Percentiles rank a stretch among this genome's conserved stretches.
Evolutionary conservation across 2,329 filamentous ascomycete genomes (phyloP).

Genomic region (Penicillium crustosum): DNA sequence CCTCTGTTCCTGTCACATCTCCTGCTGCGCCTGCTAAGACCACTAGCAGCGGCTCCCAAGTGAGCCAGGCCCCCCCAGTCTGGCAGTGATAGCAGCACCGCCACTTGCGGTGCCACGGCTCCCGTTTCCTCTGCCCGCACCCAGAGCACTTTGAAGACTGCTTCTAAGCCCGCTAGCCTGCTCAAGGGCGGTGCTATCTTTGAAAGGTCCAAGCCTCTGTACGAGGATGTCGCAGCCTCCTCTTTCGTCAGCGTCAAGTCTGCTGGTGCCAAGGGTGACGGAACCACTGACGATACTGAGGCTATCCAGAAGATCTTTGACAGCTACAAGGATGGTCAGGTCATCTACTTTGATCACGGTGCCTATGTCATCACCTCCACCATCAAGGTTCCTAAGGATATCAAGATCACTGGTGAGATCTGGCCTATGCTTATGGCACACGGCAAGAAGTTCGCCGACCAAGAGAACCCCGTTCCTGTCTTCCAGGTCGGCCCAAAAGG

Average conservation of each 20-base stretch:
- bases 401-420: slow-evolving; percentile 87
- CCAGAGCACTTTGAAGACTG: slow-evolving; percentile 58
- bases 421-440: slow-evolving; percentile 88
- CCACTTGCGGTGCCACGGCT: slow-evolving; percentile 29
- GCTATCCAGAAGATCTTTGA: slow-evolving; percentile 79
- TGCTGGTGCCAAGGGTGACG: slow-evolving; percentile 83
- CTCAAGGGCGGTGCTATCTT: slow-evolving; percentile 69
- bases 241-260: slow-evolving; percentile 81
- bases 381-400: slow-evolving; percentile 65
- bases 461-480: slow-evolving; percentile 74
- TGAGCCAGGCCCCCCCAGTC: slow-evolving; percentile 10
- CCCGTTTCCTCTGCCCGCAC: slow-evolving; percentile 46
- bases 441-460: slow-evolving; percentile 70
- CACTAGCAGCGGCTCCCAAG: slow-evolving; percentile 10
- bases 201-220: slow-evolving; percentile 86
- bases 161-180: slow-evolving; percentile 66
- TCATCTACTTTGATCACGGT: slow-evolving; percentile 66
- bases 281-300: slow-evolving; percentile 79
- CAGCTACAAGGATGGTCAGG: slow-evolving; percentile 58
- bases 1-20: slow-evolving; percentile 9
- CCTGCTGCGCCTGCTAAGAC: slow-evolving; percentile 9
- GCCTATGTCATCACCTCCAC: slow-evolving; percentile 62
- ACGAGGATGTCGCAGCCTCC: slow-evolving; percentile 64
- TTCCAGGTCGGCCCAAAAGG: slow-evolving; percentile 76
- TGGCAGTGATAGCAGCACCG: slow-evolving; percentile 17